Conservation (phyloP, 78 protist genomes). For the Tieghemostelium lacteum region DNA sequence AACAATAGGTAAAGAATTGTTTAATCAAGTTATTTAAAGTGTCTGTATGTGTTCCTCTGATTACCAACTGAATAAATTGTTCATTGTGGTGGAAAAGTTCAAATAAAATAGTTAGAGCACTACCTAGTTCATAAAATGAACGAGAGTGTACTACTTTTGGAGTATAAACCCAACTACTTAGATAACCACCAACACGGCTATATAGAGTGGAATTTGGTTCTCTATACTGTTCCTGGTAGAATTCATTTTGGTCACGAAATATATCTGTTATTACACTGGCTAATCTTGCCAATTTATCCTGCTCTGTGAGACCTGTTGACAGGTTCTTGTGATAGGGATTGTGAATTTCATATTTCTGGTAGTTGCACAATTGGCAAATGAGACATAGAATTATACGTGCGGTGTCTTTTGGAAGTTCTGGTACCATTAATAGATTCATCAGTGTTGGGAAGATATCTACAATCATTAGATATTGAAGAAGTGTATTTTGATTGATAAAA, state of each 20-base stretch:
- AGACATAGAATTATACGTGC: conserved; percentile 8
- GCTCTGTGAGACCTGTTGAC: too few species aligned
- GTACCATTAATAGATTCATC: not conserved
- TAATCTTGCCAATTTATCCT: too few species aligned
- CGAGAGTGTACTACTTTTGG: conserved; percentile 23
- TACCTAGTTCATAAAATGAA: conserved; percentile 35
- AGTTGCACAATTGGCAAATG: conserved; percentile 20
- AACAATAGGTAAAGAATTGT: conserved; percentile 41
- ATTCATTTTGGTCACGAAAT: conserved; percentile 44
- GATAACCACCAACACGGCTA: conserved; percentile 52
- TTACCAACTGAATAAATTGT: conserved; percentile 14
- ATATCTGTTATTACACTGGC: not conserved
- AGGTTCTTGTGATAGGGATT: conserved; percentile 34
- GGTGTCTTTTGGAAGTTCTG: conserved; percentile 16
- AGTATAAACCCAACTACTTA: conserved; percentile 74
- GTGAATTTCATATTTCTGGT: conserved; percentile 57
- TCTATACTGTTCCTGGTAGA: conserved; percentile 21
- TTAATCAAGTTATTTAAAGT: conserved; percentile 15
- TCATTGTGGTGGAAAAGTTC: conserved; percentile 66
- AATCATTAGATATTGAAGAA: conserved; percentile 53
- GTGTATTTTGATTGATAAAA: conserved; percentile 66
- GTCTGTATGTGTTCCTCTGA: conserved; percentile 10
- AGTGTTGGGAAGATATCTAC: conserved; percentile 34
- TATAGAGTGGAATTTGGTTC: conserved; percentile 53
- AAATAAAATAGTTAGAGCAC: conserved; percentile 37